Percentiles rank a stretch among this genome's conserved stretches.
Evolutionary conservation across 1,284 basidiomycete species (phyloP).

Genomic region (Pterulicium gracile): DNA sequence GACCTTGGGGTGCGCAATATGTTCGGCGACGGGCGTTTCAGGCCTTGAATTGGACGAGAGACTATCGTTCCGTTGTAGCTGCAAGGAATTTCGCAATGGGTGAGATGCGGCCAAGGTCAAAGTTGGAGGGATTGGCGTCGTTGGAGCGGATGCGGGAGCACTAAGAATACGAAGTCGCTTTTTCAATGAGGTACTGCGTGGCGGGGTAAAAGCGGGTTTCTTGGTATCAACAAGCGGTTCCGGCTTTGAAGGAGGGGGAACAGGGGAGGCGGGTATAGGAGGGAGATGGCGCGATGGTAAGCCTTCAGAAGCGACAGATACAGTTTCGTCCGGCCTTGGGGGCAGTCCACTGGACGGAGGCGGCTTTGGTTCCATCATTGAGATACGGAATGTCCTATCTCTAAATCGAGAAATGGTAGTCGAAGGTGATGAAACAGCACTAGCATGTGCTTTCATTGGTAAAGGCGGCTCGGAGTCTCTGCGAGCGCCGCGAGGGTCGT

Average conservation of each 20-base stretch:
- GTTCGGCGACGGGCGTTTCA: not conserved
- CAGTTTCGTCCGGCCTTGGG: not conserved
- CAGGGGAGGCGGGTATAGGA: not conserved
- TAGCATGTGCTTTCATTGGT: not conserved
- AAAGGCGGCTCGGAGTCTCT: not conserved
- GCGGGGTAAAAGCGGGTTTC: not conserved
- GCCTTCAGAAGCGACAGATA: not conserved
- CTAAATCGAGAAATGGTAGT: not conserved
- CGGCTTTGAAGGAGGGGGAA: not conserved
- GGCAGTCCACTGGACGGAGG: not conserved
- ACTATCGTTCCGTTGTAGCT: not conserved
- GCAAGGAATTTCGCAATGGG: slow-evolving; percentile 1
- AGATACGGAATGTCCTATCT: not conserved
- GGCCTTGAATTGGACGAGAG: not conserved
- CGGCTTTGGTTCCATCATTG: not conserved
- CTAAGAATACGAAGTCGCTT: slow-evolving; percentile 1
- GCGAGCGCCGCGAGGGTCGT: not conserved
- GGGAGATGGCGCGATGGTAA: not conserved
- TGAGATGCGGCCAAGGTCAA: not conserved
- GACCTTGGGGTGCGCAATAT: slow-evolving; percentile 1
- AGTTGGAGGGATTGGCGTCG: not conserved
- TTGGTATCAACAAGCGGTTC: not conserved
- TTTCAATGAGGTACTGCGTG: not conserved
- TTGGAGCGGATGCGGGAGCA: not conserved
- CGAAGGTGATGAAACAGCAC: not conserved